Percentiles rank a stretch among this genome's conserved stretches.
These are phyloP conservation scores for Penicillium capsulatum DNA, from an alignment of 2,329 filamentous ascomycete genomes.

Conservation along the genomic window DNA sequence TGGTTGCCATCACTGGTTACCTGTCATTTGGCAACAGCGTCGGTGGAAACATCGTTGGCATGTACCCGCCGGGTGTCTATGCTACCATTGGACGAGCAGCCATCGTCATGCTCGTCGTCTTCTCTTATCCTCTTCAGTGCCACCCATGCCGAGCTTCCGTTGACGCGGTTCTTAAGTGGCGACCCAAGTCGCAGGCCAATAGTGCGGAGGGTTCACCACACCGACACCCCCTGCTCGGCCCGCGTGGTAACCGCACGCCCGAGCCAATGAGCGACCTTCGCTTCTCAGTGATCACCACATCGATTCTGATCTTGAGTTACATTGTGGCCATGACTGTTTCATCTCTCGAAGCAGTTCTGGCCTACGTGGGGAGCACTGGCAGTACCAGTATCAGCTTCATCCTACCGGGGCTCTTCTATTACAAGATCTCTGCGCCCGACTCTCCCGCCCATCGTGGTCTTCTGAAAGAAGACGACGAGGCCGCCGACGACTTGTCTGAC, in stretches of 20 bases:
- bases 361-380: constrained; percentile 92
- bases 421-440: constrained; percentile 92
- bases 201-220: constrained; percentile 43
- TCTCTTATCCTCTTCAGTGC: constrained; percentile 91
- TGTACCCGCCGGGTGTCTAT: constrained; percentile 74
- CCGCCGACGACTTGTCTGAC: constrained; percentile 52
- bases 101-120: constrained; percentile 93
- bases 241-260: constrained; percentile 42
- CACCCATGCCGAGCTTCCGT: constrained; percentile 95
- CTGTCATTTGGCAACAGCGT: constrained; percentile 90
- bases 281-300: constrained; percentile 83
- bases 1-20: constrained; percentile 93
- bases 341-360: constrained; percentile 83
- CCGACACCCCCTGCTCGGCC: constrained; percentile 41
- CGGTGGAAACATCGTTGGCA: constrained; percentile 85
- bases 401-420: constrained; percentile 92
- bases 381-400: constrained; percentile 97
- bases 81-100: constrained; percentile 92
- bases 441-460: constrained; percentile 80
- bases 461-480: constrained; percentile 83
- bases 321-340: constrained; percentile 85
- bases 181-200: constrained; percentile 50
- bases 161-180: constrained; percentile 91
- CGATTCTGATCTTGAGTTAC: constrained; percentile 80
- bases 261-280: constrained; percentile 76